Percentiles rank a stretch among this genome's conserved stretches.
These are phyloP conservation scores for Myxozyma udenii DNA, from an alignment of 805 yeast genomes.

Conservation along the genomic window DNA sequence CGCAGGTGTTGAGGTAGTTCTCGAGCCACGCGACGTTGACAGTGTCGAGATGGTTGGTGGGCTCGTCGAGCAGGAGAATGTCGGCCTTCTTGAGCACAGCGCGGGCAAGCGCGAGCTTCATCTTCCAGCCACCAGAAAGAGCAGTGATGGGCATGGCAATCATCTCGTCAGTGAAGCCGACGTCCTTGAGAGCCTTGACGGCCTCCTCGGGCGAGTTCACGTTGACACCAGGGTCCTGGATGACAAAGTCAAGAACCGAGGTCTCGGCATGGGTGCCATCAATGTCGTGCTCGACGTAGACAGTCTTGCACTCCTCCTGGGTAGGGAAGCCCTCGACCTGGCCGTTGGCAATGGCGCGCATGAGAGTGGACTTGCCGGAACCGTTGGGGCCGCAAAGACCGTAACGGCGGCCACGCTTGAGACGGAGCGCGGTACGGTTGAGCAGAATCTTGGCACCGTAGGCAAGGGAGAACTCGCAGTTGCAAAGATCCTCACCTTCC, in stretches of 20 bases:
- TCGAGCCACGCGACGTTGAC: constrained; percentile 99
- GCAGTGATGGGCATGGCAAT: constrained; percentile 89
- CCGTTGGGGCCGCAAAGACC: constrained; percentile 99
- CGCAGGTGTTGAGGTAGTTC: constrained; percentile 98
- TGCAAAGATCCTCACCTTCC: constrained; percentile 99
- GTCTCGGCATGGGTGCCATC: constrained; percentile 98
- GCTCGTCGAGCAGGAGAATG: constrained; percentile 97
- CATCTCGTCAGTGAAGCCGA: constrained; percentile 93
- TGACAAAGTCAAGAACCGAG: constrained; percentile 89
- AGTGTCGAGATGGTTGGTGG: constrained; percentile 99
- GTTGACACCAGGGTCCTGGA: constrained; percentile 69
- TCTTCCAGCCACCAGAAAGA: constrained; percentile 99
- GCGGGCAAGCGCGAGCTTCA: constrained; percentile 99
- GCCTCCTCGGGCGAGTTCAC: constrained; percentile 65
- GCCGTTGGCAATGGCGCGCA: constrained; percentile 96
- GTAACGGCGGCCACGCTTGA: constrained; percentile 98
- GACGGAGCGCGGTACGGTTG: constrained; percentile 98
- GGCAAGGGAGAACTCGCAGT: constrained; percentile 99
- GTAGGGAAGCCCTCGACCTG: constrained; percentile 99
- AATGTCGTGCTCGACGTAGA: constrained; percentile 99
- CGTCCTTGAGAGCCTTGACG: constrained; percentile 79
- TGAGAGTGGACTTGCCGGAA: constrained; percentile 99
- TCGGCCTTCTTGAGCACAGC: constrained; percentile 98
- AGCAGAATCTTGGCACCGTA: constrained; percentile 99
- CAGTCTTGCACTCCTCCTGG: constrained; percentile 98